Evolutionary conservation across 2,329 filamentous ascomycete genomes (phyloP), one percentile per base, ranked within the genome.

Genomic region (Ophiostoma himal-ulmi): DNA sequence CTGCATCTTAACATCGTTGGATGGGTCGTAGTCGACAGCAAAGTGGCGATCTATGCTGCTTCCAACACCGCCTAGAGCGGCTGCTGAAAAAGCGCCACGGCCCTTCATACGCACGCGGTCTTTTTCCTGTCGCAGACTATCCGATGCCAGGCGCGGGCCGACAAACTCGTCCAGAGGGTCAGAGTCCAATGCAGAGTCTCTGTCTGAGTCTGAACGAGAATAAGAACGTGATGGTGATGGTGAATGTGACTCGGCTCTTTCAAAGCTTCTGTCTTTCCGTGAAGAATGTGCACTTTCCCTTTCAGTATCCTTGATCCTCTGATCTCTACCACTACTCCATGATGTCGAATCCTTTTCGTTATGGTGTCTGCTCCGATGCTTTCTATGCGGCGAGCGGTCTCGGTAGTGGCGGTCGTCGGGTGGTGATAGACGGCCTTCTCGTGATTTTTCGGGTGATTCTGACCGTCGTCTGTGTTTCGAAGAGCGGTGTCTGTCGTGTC

Each of bases 1-100:
- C 17, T 54, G 44, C 30, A 48, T 54, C 20, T 68, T 69, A 1
- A 68, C 54, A 26, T 74, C 73, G 5, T 34, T 13, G 1, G 71
- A 17, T 10, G 73, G 73, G 30, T 74, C 72, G 48, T 74, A 74
- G 57, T 71, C 71, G 34, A 65, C 69, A 1, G 70, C 69, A 65
- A 74, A 73, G 66, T 72, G 71, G 20, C 69, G 71, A 67, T 73
- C 73, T 54, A 74, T 72, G 70, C 70, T 70, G 70, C 66, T 71
- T 4, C 66, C 13, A 10, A 68, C 39, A 1, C 30, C 52, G 10
- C 30, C 41, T 13, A 69, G 44, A 1, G 39, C 34, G 17, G 37
- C 26, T 11, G 54, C 66, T 20, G 57, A 26, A 1, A 34, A n/a
- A 1, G 70, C 70, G 2, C 67, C 69, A 10, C 70, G 71, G 3